These are phyloP conservation scores for Pichia manshurica DNA, from an alignment of 805 yeast genomes.

Conservation along the genomic window DNA sequence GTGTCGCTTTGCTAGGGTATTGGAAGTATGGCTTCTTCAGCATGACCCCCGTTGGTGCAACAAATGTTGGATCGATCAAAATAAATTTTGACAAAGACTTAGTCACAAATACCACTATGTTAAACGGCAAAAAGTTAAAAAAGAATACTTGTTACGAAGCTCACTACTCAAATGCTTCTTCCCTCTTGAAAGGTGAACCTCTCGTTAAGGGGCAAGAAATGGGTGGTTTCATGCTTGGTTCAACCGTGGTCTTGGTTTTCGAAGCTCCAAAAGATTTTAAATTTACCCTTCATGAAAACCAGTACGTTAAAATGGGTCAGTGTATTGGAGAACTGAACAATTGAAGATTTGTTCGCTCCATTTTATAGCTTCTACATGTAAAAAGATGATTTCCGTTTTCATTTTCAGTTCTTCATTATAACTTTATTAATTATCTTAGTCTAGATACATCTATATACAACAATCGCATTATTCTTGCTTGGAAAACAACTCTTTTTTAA, in stretches of 20 bases:
- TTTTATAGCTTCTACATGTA: too few species aligned
- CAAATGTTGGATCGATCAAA: slow-evolving; percentile 93
- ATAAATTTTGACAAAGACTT: slow-evolving; percentile 88
- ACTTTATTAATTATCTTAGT: not conserved
- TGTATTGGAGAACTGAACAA: slow-evolving; percentile 44
- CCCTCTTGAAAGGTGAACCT: slow-evolving; percentile 78
- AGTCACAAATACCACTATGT: slow-evolving; percentile 71
- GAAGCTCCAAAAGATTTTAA: slow-evolving; percentile 85
- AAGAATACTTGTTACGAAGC: slow-evolving; percentile 92
- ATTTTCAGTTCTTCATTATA: not conserved
- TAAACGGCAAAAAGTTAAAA: slow-evolving; percentile 45
- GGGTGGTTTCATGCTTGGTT: slow-evolving; percentile 95
- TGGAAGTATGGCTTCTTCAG: slow-evolving; percentile 97
- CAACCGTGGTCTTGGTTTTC: slow-evolving; percentile 93
- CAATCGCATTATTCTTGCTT: not conserved
- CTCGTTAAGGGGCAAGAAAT: slow-evolving; percentile 86
- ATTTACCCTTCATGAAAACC: slow-evolving; percentile 66
- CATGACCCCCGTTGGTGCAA: slow-evolving; percentile 99
- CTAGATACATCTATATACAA: not conserved
- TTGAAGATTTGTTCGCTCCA: not conserved
- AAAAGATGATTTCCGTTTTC: not conserved
- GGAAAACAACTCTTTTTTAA: slow-evolving; percentile 42
- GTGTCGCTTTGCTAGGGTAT: slow-evolving; percentile 90
- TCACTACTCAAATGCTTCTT: slow-evolving; percentile 75
- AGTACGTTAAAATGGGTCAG: slow-evolving; percentile 81